Evolutionary conservation across 2,329 filamentous ascomycete species (phyloP).

Genomic region (Alternaria dauci): DNA sequence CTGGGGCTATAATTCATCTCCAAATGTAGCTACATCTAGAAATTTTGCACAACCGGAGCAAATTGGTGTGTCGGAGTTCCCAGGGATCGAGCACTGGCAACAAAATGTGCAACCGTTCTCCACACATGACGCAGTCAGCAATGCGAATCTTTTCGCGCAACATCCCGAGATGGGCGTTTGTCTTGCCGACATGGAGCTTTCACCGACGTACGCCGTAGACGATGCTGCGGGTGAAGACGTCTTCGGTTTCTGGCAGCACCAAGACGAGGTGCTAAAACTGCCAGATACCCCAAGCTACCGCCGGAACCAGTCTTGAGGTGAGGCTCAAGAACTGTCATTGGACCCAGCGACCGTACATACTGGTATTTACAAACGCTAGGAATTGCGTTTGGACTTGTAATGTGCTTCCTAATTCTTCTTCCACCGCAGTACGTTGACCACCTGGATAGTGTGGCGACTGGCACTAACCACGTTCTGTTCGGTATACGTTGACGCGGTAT

Average conservation of each 20-base stretch:
- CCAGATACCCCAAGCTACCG: not conserved
- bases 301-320: not conserved
- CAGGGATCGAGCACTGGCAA: slow-evolving; percentile 3
- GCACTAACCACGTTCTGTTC: not conserved
- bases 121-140: not conserved
- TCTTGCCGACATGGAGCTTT: slow-evolving; percentile 13
- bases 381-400: not conserved
- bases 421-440: not conserved
- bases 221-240: not conserved
- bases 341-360: not conserved
- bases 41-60: not conserved
- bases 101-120: not conserved
- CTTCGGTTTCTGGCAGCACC: slow-evolving; percentile 9
- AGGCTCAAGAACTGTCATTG: not conserved
- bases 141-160: slow-evolving; percentile 9
- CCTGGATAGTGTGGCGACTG: slow-evolving; percentile 3
- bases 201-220: not conserved
- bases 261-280: not conserved
- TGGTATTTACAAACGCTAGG: not conserved
- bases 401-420: not conserved
- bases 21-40: not conserved
- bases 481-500: not conserved
- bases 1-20: slow-evolving; percentile 12
- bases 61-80: not conserved
- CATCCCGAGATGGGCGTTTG: slow-evolving; percentile 9